Base-by-base conservation (phyloP, 192 early-diverging fungal species). In the Allomyces javanicus region DNA sequence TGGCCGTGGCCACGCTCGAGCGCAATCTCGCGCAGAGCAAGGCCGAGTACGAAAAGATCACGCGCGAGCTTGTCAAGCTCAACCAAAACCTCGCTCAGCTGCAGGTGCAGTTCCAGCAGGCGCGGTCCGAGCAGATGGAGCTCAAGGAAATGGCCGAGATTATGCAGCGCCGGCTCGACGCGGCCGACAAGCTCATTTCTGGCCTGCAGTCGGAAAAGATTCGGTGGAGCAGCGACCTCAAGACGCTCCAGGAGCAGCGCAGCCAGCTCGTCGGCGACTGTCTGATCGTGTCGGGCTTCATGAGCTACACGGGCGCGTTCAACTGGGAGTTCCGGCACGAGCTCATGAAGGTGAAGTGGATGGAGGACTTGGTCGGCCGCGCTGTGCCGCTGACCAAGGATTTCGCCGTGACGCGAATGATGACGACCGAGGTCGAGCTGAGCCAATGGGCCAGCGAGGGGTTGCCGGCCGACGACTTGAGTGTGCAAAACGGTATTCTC, bases 401-500 rank as follows among this genome's bases (percentile, higher is more conserved):
- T n/a, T 72, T 97, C 61, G 89, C 90, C 3, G 74, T 96, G 64
- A 77, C 90, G 7, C 93, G 93, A 65, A 94, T 93, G 69, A 74
- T 97, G 24, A 91, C 91, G 12, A 87, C 84, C 21, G 89, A 93
- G 0, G 95, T 96, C 64, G 90, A 96, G 72, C 86, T 92, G 24
- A 72, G 92, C 10, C 82, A 81, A 24, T 99, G 97, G 97, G 87
- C 87, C 65, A 82, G 79, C 45, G 84, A 89, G 55, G 74, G 81
- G 7, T 77, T 98, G 33, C 89, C 94, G 17, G 82, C 89, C 4
- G 94, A 97, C 75, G 87, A 90, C 55, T 82, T 97, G 64, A 96
- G 90, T 69, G 89, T 87, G 63, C 94, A 99, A 79, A 99, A 99
- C 72, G 97, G 96, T 5, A 89, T 98, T 62, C 96, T 98, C 86